A percentile compares a stretch with the other conserved stretches of the same genome.
Evolutionary conservation across 345 rosid species (phyloP).

Genomic region (Syzygium aqueum): DNA sequence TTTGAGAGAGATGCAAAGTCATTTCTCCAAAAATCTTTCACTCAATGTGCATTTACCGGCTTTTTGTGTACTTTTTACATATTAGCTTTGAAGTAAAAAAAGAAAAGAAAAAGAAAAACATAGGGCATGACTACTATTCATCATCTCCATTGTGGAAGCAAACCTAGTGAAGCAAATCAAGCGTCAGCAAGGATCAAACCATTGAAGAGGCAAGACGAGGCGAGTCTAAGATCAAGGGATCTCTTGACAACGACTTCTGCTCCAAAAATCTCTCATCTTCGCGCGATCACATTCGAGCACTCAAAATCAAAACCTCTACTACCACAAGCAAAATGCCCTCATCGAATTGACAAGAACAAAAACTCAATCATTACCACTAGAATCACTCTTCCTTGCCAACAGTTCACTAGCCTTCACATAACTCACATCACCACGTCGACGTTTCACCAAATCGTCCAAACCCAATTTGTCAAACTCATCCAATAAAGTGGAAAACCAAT

Average conservation of each 20-base stretch:
- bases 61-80: not conserved
- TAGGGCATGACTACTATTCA: not conserved
- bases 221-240: not conserved
- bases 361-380: not conserved
- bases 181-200: not conserved
- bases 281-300: not conserved
- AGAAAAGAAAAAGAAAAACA: not conserved
- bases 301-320: not conserved
- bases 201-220: not conserved
- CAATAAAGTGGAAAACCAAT: not conserved
- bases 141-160: not conserved
- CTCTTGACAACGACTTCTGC: not conserved
- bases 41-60: not conserved
- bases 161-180: not conserved
- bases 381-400: conserved; percentile 21
- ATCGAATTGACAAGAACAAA: not conserved
- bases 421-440: conserved; percentile 3
- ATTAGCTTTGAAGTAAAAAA: not conserved
- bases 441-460: conserved; percentile 5
- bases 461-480: conserved; percentile 10
- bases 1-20: not conserved
- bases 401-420: conserved; percentile 33
- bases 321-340: not conserved
- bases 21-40: not conserved
- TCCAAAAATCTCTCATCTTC: not conserved